A percentile compares a stretch with the other conserved stretches of the same genome.
phyloP scores from a whole-genome alignment of 768 basidiomycete species.

The Leccinum ochraceum region DNA sequence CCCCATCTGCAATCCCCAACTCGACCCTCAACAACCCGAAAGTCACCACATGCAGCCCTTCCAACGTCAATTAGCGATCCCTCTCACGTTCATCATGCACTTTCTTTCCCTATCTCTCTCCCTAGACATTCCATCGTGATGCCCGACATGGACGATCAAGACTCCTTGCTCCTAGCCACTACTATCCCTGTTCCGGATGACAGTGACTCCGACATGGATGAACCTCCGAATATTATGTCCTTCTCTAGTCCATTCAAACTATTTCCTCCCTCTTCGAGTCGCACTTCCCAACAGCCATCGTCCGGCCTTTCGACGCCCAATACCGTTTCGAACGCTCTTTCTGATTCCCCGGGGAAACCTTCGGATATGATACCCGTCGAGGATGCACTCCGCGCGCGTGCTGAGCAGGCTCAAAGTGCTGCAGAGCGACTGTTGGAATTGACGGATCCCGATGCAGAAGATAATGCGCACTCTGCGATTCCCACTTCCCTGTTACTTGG shows the following conservation, averaged over 20 bases:
- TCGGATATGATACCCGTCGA: slow-evolving; percentile 60
- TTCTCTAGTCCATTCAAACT: slow-evolving; percentile 69
- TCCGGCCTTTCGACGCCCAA: slow-evolving; percentile 52
- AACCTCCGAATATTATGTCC: slow-evolving; percentile 62
- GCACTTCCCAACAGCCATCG: slow-evolving; percentile 46
- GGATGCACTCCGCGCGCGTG: slow-evolving; percentile 82
- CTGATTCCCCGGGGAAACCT: slow-evolving; percentile 50
- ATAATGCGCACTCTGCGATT: slow-evolving; percentile 49
- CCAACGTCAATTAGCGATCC: slow-evolving; percentile 14
- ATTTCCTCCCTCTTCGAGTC: slow-evolving; percentile 41
- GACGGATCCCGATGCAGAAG: slow-evolving; percentile 75
- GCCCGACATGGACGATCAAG: slow-evolving; percentile 46
- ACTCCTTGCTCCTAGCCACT: slow-evolving; percentile 69
- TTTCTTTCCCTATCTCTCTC: slow-evolving; percentile 23
- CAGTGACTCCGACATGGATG: slow-evolving; percentile 65
- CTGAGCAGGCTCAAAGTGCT: slow-evolving; percentile 92
- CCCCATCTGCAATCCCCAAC: slow-evolving; percentile 30
- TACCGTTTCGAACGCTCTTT: slow-evolving; percentile 59
- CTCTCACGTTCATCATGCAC: slow-evolving; percentile 20
- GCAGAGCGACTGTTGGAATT: slow-evolving; percentile 87
- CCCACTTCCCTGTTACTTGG: slow-evolving; percentile 55
- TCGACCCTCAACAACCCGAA: slow-evolving; percentile 39
- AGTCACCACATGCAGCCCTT: slow-evolving; percentile 39
- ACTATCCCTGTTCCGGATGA: slow-evolving; percentile 76
- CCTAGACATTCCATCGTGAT: slow-evolving; percentile 48